phyloP scores from a whole-genome alignment of 768 basidiomycete genomes.

The Russula griseocarnosa region DNA sequence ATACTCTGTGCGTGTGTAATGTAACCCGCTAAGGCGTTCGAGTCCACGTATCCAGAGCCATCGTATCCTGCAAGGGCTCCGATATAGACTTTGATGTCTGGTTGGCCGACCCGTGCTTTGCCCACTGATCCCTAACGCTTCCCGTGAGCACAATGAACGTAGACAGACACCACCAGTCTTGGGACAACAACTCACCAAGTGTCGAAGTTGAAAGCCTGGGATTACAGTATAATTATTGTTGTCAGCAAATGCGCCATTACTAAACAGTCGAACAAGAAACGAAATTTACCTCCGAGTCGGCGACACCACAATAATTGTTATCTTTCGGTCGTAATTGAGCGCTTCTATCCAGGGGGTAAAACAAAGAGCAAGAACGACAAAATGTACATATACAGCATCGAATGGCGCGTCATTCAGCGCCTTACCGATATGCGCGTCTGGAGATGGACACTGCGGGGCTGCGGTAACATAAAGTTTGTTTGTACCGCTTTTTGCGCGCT shows the following conservation, averaged over 20 bases:
- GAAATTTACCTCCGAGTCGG: background rate
- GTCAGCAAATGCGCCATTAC: background rate
- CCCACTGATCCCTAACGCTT: slow-evolving; percentile 46
- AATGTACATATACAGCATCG: slow-evolving; percentile 49
- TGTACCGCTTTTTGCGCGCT: slow-evolving; percentile 35
- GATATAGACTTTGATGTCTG: slow-evolving; percentile 46
- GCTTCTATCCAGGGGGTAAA: background rate
- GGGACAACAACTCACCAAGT: slow-evolving; percentile 31
- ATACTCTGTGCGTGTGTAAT: slow-evolving; percentile 37
- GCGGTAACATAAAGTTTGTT: slow-evolving; percentile 40
- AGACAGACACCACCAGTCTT: background rate
- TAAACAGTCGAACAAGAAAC: background rate
- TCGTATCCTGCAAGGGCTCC: slow-evolving; percentile 43
- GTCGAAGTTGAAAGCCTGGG: slow-evolving; percentile 30
- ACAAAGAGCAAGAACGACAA: slow-evolving; percentile 35
- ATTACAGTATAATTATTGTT: background rate
- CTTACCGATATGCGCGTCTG: slow-evolving; percentile 37
- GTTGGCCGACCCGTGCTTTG: slow-evolving; percentile 41
- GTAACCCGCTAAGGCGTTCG: slow-evolving; percentile 36
- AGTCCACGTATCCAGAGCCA: slow-evolving; percentile 41
- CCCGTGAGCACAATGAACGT: background rate
- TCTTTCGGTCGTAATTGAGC: background rate
- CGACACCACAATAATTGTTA: background rate
- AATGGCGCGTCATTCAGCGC: slow-evolving; percentile 37
- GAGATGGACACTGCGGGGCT: slow-evolving; percentile 41